A percentile compares a stretch with the other conserved stretches of the same genome.
Evolutionary conservation across 2,329 filamentous ascomycete genomes (phyloP).

Genomic region (Neurospora crassa): DNA sequence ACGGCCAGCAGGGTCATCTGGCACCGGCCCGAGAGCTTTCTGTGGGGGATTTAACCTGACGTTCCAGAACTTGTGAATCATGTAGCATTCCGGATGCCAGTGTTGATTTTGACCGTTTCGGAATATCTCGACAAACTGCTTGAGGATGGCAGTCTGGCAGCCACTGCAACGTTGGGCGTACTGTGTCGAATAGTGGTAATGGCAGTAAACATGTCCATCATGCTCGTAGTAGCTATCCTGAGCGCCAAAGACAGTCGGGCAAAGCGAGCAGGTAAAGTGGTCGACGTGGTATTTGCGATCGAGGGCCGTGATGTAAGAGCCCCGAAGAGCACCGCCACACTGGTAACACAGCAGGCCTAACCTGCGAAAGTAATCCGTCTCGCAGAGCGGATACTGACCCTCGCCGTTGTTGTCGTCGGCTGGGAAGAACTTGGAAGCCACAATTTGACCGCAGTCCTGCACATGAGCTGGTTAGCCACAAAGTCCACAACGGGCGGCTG

Average conservation of each 20-base stretch:
- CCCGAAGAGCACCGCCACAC: slow-evolving; percentile 84
- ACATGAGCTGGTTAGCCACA: slow-evolving; percentile 7
- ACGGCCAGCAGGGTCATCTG: slow-evolving; percentile 51
- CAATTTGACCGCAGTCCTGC: slow-evolving; percentile 92
- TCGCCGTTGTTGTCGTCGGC: slow-evolving; percentile 81
- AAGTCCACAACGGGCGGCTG: background rate
- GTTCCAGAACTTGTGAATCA: slow-evolving; percentile 99
- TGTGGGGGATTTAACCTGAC: slow-evolving; percentile 66
- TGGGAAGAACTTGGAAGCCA: slow-evolving; percentile 98
- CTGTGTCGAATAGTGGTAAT: slow-evolving; percentile 97
- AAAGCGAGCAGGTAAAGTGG: slow-evolving; percentile 96
- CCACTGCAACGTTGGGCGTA: slow-evolving; percentile 95
- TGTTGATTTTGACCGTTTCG: slow-evolving; percentile 97
- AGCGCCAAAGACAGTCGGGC: slow-evolving; percentile 93
- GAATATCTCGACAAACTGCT: slow-evolving; percentile 98
- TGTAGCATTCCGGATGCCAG: slow-evolving; percentile 99
- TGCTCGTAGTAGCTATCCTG: slow-evolving; percentile 99
- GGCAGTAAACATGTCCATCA: slow-evolving; percentile 91
- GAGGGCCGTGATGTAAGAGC: slow-evolving; percentile 95
- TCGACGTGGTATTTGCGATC: slow-evolving; percentile 99
- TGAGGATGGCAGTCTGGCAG: slow-evolving; percentile 92
- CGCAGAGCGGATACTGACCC: slow-evolving; percentile 88
- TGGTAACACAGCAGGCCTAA: slow-evolving; percentile 85
- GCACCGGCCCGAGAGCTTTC: slow-evolving; percentile 36
- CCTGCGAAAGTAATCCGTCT: slow-evolving; percentile 93